These are phyloP conservation scores for Eragrostis tef DNA, from an alignment of 202 grass and related monocot species.

Conservation along the genomic window DNA sequence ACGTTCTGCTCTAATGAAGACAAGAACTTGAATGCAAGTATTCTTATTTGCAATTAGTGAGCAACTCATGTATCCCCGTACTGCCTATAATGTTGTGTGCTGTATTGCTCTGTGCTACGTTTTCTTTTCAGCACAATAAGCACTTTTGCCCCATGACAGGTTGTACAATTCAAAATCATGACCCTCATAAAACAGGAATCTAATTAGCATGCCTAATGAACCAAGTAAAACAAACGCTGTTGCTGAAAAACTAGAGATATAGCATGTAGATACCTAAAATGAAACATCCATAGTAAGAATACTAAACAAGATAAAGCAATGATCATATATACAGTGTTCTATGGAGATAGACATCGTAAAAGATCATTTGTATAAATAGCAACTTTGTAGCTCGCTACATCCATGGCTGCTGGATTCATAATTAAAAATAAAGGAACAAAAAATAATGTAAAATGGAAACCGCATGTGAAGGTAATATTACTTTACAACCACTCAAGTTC, in stretches of 20 bases:
- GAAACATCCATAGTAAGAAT: neutral
- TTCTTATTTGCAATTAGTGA: neutral
- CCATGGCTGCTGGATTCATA: neutral
- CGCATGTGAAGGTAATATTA: conserved; percentile 30
- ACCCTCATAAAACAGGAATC: neutral
- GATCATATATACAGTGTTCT: neutral
- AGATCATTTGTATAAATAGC: conserved; percentile 4
- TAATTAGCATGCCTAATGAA: conserved; percentile 8
- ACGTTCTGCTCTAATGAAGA: neutral
- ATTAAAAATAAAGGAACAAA: neutral
- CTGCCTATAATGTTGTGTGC: neutral
- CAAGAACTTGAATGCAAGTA: conserved; percentile 6
- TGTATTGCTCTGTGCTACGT: conserved; percentile 1
- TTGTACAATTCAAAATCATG: neutral
- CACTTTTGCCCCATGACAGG: neutral
- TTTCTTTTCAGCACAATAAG: conserved; percentile 10
- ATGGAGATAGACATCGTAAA: conserved; percentile 6
- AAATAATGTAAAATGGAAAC: neutral
- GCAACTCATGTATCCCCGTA: neutral
- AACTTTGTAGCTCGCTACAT: neutral
- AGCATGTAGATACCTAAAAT: neutral
- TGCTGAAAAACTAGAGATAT: neutral
- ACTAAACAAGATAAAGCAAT: neutral
- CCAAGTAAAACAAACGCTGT: conserved; percentile 12
- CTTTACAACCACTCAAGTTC: conserved; percentile 97